phyloP scores from a whole-genome alignment of 805 yeast genomes.

The Metschnikowia chrysomelidarum region DNA sequence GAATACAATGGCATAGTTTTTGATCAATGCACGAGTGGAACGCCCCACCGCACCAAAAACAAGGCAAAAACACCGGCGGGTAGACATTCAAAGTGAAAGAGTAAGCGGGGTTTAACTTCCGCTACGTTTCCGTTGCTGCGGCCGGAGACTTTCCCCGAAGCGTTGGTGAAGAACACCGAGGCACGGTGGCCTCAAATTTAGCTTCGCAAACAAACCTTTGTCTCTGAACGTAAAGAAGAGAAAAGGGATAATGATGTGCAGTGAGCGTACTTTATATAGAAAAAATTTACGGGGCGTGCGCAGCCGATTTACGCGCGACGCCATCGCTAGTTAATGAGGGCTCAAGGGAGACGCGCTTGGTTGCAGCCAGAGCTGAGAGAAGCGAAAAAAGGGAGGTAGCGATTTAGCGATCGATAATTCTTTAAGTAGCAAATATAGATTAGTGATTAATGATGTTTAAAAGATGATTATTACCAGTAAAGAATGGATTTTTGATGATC shows the following conservation, averaged over 20 bases:
- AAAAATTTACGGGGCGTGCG: slow-evolving; percentile 11
- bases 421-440: too few relatives aligned
- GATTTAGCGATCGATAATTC: too few relatives aligned
- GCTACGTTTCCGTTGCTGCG: slow-evolving; percentile 59
- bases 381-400: too few relatives aligned
- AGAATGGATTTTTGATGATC: too few relatives aligned
- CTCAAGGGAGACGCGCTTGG: not conserved
- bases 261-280: slow-evolving; percentile 6
- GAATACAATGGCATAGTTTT: slow-evolving; percentile 3
- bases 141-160: slow-evolving; percentile 94
- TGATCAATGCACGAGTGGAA: too few relatives aligned
- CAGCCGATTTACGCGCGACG: not conserved
- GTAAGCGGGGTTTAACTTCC: slow-evolving; percentile 18
- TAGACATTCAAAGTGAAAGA: slow-evolving; percentile 3
- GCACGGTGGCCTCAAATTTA: slow-evolving; percentile 41
- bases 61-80: not conserved
- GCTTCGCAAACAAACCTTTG: slow-evolving; percentile 82
- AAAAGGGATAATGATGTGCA: slow-evolving; percentile 2
- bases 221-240: slow-evolving; percentile 54
- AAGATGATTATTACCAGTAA: too few relatives aligned
- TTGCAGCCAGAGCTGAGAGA: not conserved
- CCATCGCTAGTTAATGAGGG: slow-evolving; percentile 5
- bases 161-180: slow-evolving; percentile 28
- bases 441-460: too few relatives aligned
- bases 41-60: slow-evolving; percentile 4